Percentiles rank a stretch among this genome's conserved stretches.
phyloP scores from a whole-genome alignment of 169 alveolate species.

The Plasmodium inui region DNA sequence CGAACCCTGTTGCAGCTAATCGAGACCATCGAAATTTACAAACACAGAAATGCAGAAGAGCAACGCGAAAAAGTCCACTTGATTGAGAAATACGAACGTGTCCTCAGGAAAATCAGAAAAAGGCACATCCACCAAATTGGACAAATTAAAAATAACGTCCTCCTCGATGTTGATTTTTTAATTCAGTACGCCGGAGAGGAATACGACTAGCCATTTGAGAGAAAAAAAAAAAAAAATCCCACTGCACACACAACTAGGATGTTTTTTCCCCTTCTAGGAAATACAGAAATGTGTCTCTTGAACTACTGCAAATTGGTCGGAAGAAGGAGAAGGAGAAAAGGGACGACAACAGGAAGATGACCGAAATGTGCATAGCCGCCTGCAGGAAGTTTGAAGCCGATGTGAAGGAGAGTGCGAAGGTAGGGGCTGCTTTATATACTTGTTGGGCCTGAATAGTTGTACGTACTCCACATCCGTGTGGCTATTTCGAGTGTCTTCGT shows the following conservation, averaged over 20 bases:
- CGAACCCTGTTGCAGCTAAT: slow-evolving; percentile 20
- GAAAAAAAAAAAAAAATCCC: neutral
- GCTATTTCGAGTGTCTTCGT: neutral
- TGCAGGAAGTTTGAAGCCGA: slow-evolving; percentile 51
- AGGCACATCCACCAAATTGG: slow-evolving; percentile 40
- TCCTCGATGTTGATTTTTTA: slow-evolving; percentile 67
- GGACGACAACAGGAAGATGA: slow-evolving; percentile 25
- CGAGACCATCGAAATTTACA: slow-evolving; percentile 50
- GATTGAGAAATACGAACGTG: slow-evolving; percentile 46
- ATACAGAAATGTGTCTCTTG: slow-evolving; percentile 48
- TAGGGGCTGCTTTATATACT: neutral
- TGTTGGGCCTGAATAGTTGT: neutral
- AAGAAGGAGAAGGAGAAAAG: slow-evolving; percentile 52
- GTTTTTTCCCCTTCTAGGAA: slow-evolving; percentile 7
- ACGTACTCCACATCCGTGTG: neutral
- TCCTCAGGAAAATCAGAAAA: slow-evolving; percentile 39
- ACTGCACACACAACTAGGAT: neutral
- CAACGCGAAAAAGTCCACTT: slow-evolving; percentile 11
- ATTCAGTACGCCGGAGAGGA: slow-evolving; percentile 36
- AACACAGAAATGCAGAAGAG: slow-evolving; percentile 55
- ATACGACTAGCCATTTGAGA: neutral
- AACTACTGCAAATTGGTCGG: slow-evolving; percentile 52
- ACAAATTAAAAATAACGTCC: slow-evolving; percentile 59
- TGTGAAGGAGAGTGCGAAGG: slow-evolving; percentile 57
- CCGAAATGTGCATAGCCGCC: slow-evolving; percentile 63